These are phyloP conservation scores for Kodamaea fukazawae DNA, from an alignment of 805 yeast species.

Conservation along the genomic window DNA sequence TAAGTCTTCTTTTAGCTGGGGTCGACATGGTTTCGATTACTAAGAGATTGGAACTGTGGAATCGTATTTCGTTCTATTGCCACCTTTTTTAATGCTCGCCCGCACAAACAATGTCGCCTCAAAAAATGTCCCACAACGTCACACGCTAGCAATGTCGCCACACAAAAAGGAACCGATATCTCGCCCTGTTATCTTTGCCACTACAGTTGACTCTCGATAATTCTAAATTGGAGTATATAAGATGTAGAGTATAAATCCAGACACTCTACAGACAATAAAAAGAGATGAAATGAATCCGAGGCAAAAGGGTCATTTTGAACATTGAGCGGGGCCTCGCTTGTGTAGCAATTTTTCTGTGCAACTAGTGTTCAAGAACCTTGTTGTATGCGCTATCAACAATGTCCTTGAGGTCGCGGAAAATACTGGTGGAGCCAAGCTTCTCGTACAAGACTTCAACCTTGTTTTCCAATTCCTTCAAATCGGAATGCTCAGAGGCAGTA, in stretches of 20 bases:
- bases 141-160: not conserved
- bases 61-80: not conserved
- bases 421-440: conserved; percentile 19
- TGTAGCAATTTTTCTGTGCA: too few species aligned
- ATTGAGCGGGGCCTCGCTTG: too few species aligned
- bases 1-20: conserved; percentile 96
- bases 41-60: too few species aligned
- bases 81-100: too few species aligned
- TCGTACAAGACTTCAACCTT: conserved; percentile 22
- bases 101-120: too few species aligned
- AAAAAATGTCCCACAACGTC: too few species aligned
- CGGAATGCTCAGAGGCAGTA: conserved; percentile 1
- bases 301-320: too few species aligned
- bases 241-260: conserved; percentile 1
- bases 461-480: conserved; percentile 11
- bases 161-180: not conserved
- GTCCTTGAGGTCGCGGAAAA: conserved; percentile 24
- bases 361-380: conserved; percentile 2
- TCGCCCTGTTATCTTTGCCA: too few species aligned
- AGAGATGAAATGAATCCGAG: too few species aligned
- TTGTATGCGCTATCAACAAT: conserved; percentile 28
- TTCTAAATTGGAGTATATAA: not conserved
- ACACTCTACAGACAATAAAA: not conserved
- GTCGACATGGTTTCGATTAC: conserved; percentile 69
- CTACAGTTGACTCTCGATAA: not conserved